Evolutionary conservation across 306 rosid species (phyloP), one percentile per base, ranked within the genome.

Genomic region (Styphnolobium japonicum): DNA sequence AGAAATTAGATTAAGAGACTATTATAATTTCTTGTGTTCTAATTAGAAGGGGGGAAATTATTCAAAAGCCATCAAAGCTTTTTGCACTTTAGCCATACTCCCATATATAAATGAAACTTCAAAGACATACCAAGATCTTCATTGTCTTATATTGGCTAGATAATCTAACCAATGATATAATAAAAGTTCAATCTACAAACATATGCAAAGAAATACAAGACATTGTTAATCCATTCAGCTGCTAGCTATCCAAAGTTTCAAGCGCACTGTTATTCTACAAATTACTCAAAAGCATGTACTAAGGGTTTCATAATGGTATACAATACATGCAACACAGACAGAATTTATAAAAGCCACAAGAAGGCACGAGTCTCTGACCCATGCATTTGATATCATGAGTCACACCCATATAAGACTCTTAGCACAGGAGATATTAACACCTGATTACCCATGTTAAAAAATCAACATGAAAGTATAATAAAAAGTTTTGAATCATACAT

Each of bases 401-500:
- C 84, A 58, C 74, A 55, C 66, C 62, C 66, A 25, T 6, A 52
- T 27, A 21, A 62, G 46, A 75, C 33, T 65, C 55, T 70, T 48
- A 63, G 48, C 58, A 46, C 23, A 5, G 72, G 37, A 65, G 65
- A 58, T 39, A 45, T 68, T 78, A 61, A 33, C 61, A 78, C 49
- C 80, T 36, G 68, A 76, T 55, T 76, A 34, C 49, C 79, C 77
- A 19, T 66, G 8, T 62, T 49, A 29, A 72, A 77, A 64, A 67
- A 70, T 33, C 49, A 80, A 83, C 69, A 73, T 46, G 72, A 70
- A 55, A 40, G 79, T 29, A 29, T 58, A 73, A 51, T 2, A 29
- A 48, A 62, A 81, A 80, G 67, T 81, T 85, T 75, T 23, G 77
- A 64, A 80, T 68, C 86, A 68, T 80, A 71, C 81, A 84, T 31